Percentiles rank a stretch among this genome's conserved stretches.
phyloP scores from a whole-genome alignment of 768 basidiomycete genomes.

The Leccinum subtestaceum region DNA sequence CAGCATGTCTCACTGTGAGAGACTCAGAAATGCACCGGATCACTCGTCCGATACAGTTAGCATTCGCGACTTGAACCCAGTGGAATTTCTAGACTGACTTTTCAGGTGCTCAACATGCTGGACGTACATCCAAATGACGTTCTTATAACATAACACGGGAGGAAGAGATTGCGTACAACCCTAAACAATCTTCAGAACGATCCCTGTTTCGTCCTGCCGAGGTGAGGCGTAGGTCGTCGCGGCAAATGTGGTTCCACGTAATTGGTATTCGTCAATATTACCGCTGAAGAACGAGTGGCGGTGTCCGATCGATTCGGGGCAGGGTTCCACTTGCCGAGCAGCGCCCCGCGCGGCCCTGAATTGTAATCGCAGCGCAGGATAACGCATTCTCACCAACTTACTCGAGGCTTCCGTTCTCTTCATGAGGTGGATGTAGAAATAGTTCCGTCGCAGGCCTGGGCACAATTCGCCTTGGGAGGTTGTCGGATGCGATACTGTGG shows the following conservation, averaged over 20 bases:
- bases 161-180: background rate
- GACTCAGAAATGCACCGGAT: background rate
- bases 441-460: slow-evolving; percentile 45
- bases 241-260: background rate
- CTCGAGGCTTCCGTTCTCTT: slow-evolving; percentile 14
- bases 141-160: background rate
- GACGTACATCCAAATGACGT: background rate
- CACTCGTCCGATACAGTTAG: background rate
- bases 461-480: slow-evolving; percentile 72
- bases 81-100: background rate
- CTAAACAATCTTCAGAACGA: background rate
- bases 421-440: slow-evolving; percentile 38
- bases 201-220: background rate
- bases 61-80: background rate
- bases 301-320: slow-evolving; percentile 12
- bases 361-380: slow-evolving; percentile 18
- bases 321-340: slow-evolving; percentile 1
- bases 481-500: slow-evolving; percentile 60
- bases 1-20: background rate
- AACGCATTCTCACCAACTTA: slow-evolving; percentile 14
- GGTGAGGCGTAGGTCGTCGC: background rate
- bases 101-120: background rate
- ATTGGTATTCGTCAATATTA: background rate
- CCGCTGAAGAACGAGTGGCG: slow-evolving; percentile 18
- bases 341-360: slow-evolving; percentile 10